phyloP scores from a whole-genome alignment of 2,329 filamentous ascomycete species.

The Tricladium varicosporioides region DNA sequence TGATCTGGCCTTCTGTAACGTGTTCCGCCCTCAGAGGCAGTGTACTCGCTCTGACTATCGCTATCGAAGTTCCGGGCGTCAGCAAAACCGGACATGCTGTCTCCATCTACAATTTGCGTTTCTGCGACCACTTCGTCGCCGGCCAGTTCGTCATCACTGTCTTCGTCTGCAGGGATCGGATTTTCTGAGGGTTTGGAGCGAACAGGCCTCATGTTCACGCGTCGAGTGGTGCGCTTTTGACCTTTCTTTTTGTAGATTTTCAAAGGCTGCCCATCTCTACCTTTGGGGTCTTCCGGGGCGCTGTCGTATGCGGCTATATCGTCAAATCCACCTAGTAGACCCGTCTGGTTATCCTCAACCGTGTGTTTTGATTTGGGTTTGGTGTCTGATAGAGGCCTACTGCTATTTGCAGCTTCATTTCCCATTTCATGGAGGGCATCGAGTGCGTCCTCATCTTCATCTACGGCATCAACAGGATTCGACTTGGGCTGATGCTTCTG shows the following conservation, averaged over 20 bases:
- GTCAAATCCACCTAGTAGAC: constrained; percentile 58
- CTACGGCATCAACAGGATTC: constrained; percentile 47
- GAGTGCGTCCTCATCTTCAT: constrained; percentile 64
- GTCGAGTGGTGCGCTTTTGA: constrained; percentile 73
- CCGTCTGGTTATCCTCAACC: constrained; percentile 43
- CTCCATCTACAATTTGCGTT: constrained; percentile 17
- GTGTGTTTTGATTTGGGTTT: constrained; percentile 30
- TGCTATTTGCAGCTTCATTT: constrained; percentile 34
- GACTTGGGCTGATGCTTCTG: too few relatives aligned
- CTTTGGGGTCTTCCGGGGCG: constrained; percentile 42
- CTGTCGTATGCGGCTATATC: constrained; percentile 60
- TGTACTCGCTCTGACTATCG: constrained; percentile 32
- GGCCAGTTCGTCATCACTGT: constrained; percentile 40
- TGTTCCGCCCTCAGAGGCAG: constrained; percentile 36
- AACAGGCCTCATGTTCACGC: constrained; percentile 61
- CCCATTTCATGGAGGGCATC: constrained; percentile 68
- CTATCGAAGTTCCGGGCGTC: constrained; percentile 33
- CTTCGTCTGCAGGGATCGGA: constrained; percentile 34
- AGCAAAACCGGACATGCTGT: constrained; percentile 19
- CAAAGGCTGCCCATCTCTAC: constrained; percentile 55
- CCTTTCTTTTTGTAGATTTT: constrained; percentile 79
- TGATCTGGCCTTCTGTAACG: constrained; percentile 32
- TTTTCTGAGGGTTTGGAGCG: constrained; percentile 46
- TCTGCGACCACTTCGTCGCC: constrained; percentile 31
- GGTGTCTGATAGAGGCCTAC: constrained; percentile 7